Percentiles rank a stretch among this genome's conserved stretches.
Evolutionary conservation across 352 stramenopile species (phyloP).

Genomic region (Globisporangium carolinianum): DNA sequence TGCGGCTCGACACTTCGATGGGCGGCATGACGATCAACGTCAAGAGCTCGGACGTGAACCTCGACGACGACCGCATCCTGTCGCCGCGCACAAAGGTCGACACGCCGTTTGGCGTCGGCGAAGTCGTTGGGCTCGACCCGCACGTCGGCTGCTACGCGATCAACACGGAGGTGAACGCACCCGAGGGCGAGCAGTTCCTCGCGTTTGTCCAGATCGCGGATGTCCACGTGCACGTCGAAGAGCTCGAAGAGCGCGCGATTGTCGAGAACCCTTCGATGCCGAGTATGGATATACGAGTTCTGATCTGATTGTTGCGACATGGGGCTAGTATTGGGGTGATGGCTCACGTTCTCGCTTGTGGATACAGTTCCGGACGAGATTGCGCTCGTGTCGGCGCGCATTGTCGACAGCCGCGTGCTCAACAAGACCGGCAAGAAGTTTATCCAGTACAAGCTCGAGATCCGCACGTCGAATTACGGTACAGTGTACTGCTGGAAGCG

Average conservation of each 20-base stretch:
- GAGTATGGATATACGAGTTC: conserved; percentile 24
- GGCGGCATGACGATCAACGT: conserved; percentile 65
- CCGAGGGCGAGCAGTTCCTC: conserved; percentile 74
- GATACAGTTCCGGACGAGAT: conserved; percentile 77
- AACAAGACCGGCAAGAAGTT: conserved; percentile 84
- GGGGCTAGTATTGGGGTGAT: conserved; percentile 11
- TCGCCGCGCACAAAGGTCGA: conserved; percentile 80
- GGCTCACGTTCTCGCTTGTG: conserved; percentile 2
- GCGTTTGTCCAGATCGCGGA: conserved; percentile 82
- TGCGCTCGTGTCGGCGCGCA: conserved; percentile 65
- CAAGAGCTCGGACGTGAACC: conserved; percentile 59
- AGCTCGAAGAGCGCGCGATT: conserved; percentile 73
- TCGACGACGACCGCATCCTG: conserved; percentile 82
- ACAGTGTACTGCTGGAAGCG: conserved; percentile 86
- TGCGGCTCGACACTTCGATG: conserved; percentile 62
- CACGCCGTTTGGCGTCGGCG: conserved; percentile 76
- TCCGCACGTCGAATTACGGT: conserved; percentile 83
- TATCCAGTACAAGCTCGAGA: conserved; percentile 88
- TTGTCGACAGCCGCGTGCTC: conserved; percentile 80
- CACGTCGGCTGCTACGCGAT: conserved; percentile 87
- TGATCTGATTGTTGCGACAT: neutral
- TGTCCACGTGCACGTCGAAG: conserved; percentile 55
- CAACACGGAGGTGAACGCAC: conserved; percentile 71
- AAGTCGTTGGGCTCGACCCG: conserved; percentile 78
- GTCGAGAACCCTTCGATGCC: conserved; percentile 72